These are phyloP conservation scores for Dryas octopetala DNA, from an alignment of 306 rosid genomes.

Conservation along the genomic window DNA sequence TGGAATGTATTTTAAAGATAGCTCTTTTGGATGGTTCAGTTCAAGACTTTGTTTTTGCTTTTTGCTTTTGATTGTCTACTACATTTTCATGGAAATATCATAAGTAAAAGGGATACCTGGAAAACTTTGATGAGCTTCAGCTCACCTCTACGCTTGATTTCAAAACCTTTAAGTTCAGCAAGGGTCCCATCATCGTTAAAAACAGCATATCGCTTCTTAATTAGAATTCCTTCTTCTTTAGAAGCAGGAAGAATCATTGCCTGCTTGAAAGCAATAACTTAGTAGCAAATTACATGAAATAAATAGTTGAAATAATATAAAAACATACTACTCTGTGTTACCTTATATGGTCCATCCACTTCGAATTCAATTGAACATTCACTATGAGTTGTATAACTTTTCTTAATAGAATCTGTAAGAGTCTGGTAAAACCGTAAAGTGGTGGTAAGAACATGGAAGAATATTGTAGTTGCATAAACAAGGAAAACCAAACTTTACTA, in stretches of 20 bases:
- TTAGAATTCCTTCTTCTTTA: conserved; percentile 94
- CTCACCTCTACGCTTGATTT: conserved; percentile 99
- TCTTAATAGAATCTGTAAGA: conserved; percentile 61
- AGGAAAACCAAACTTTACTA: conserved; percentile 23
- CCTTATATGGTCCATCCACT: conserved; percentile 99
- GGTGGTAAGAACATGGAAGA: conserved; percentile 33
- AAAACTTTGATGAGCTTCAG: conserved; percentile 97
- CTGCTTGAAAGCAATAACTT: conserved; percentile 38
- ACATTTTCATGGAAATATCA: not conserved
- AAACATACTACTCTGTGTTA: conserved; percentile 24
- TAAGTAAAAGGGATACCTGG: conserved; percentile 61
- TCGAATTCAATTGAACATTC: conserved; percentile 99
- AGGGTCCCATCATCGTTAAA: conserved; percentile 97
- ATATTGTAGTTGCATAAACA: conserved; percentile 16
- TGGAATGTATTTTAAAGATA: not conserved
- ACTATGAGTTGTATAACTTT: conserved; percentile 75
- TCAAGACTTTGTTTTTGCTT: not conserved
- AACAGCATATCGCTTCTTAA: conserved; percentile 97
- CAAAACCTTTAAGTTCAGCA: conserved; percentile 98
- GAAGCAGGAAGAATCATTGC: conserved; percentile 99
- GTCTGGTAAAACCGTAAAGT: conserved; percentile 49
- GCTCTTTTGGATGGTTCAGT: not conserved
- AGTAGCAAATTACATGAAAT: conserved; percentile 12
- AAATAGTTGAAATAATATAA: conserved; percentile 14
- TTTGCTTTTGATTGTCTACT: not conserved